Evolutionary conservation across 768 basidiomycete genomes (phyloP).

Genomic region (Mycena kentingensis): DNA sequence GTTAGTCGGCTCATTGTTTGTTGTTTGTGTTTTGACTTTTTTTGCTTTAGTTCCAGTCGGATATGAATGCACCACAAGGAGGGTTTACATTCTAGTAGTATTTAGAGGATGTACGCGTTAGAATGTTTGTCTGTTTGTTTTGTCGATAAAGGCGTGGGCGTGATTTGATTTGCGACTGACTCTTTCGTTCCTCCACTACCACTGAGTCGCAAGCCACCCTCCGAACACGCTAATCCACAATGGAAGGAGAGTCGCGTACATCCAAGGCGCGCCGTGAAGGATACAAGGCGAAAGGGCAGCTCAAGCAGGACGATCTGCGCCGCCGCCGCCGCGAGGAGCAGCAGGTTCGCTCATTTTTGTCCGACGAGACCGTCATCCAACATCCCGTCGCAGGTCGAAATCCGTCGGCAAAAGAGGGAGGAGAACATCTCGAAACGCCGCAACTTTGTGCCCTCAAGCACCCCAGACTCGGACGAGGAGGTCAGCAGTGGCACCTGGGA

Average conservation of each 20-base stretch:
- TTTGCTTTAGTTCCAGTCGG: conserved; percentile 74
- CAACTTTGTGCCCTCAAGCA: conserved; percentile 79
- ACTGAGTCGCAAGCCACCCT: conserved; percentile 27
- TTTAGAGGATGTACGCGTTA: conserved; percentile 5
- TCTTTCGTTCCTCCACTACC: conserved; percentile 27
- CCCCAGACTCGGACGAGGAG: conserved; percentile 92
- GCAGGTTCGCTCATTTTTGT: too few relatives aligned
- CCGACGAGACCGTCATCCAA: too few relatives aligned
- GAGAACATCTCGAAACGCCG: conserved; percentile 98
- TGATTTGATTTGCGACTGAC: conserved; percentile 36
- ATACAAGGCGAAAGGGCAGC: conserved; percentile 88
- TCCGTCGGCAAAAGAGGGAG: conserved; percentile 96
- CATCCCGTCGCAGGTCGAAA: too few relatives aligned
- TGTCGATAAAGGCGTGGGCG: too few relatives aligned
- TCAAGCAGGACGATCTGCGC: conserved; percentile 92
- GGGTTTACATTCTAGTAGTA: conserved; percentile 90
- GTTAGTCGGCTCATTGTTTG: conserved; percentile 43
- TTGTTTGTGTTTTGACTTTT: conserved; percentile 9
- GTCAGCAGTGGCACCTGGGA: conserved; percentile 71
- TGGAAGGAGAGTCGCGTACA: conserved; percentile 64
- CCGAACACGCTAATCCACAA: too few relatives aligned
- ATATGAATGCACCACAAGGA: conserved; percentile 87
- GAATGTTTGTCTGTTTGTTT: neutral
- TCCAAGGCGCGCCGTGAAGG: conserved; percentile 81
- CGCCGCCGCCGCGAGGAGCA: conserved; percentile 97